Evolutionary conservation across 306 rosid genomes (phyloP), one percentile per base, ranked within the genome.

Genomic region (Vicia villosa): DNA sequence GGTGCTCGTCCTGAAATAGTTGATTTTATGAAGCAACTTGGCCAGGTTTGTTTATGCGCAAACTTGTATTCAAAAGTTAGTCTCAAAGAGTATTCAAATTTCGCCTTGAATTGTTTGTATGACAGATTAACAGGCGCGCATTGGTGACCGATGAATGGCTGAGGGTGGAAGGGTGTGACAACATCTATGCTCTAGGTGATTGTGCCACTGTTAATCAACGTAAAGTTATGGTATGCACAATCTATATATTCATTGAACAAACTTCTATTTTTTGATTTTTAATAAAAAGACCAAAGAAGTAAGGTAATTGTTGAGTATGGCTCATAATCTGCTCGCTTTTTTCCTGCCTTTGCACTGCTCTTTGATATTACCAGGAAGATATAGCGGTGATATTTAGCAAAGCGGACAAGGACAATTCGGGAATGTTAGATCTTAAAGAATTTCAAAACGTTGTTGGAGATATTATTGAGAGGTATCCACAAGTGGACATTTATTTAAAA

Each of bases 81-180:
- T 30, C 36, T 30, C 36, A 5, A 5, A 30, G 36, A 5, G 9
- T 55, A 52, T 54, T 52, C 37, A 57, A 68, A 8, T 62, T 81
- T 54, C 30, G 40, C 43, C 34, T 17, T 61, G 60, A 51, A 46
- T 60, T 36, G n/a, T 37, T 16, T 59, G 8, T 74, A 50, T 64
- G 12, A 71, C 86, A 93, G 97, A 78, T 79, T 62, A 90, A 81
- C 15, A 75, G 96, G 46, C 98, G 98, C 54, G 98, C 87, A 38
- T 70, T 94, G 36, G 89, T 89, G 11, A 94, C 98, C 43, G 98
- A 94, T 70, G 98, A 94, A 73, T 94, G 98, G 98, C 85, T 94
- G 55, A 90, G 98, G 77, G 89, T 94, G 45, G 98, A 94, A 77
- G 98, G 97, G 72, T 65, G 70, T 63, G 86, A 84, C 68, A 80